These are phyloP conservation scores for Populus hybrid DNA, from an alignment of 441 rosid species.

Conservation along the genomic window DNA sequence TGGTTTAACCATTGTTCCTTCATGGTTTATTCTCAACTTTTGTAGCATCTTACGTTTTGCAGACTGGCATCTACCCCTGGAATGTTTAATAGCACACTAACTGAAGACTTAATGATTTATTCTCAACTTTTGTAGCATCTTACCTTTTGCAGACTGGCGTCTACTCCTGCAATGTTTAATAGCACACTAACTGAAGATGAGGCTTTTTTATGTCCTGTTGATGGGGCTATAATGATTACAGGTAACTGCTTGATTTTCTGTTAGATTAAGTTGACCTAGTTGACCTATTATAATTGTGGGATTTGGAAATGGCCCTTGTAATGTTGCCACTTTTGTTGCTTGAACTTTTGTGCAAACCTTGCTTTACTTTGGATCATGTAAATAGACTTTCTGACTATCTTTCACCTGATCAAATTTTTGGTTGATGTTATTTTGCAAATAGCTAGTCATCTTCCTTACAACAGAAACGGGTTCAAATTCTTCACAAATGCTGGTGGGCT, in stretches of 20 bases:
- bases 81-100: no score
- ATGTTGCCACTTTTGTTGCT: not conserved
- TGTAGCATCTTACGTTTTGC: not conserved
- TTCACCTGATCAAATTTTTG: constrained; percentile 16
- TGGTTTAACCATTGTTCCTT: not conserved
- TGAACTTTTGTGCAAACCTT: not conserved
- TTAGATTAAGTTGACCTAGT: not conserved
- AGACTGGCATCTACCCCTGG: no score
- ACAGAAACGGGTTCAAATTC: constrained; percentile 96
- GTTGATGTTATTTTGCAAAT: constrained; percentile 32
- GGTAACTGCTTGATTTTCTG: constrained; percentile 42
- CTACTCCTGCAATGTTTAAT: constrained; percentile 98
- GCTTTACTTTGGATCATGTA: not conserved
- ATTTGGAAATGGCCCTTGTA: constrained; percentile 3
- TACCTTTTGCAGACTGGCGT: not conserved
- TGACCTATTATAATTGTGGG: not conserved
- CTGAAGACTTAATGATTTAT: no score
- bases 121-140: no score
- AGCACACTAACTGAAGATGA: constrained; percentile 80
- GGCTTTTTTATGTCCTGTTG: constrained; percentile 74
- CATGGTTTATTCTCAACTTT: not conserved
- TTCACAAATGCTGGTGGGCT: constrained; percentile 93
- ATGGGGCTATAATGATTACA: constrained; percentile 98
- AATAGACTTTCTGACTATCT: not conserved
- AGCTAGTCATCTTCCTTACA: constrained; percentile 99